phyloP scores from a whole-genome alignment of 805 yeast species.

The Jamesozyma jinghongensis region DNA sequence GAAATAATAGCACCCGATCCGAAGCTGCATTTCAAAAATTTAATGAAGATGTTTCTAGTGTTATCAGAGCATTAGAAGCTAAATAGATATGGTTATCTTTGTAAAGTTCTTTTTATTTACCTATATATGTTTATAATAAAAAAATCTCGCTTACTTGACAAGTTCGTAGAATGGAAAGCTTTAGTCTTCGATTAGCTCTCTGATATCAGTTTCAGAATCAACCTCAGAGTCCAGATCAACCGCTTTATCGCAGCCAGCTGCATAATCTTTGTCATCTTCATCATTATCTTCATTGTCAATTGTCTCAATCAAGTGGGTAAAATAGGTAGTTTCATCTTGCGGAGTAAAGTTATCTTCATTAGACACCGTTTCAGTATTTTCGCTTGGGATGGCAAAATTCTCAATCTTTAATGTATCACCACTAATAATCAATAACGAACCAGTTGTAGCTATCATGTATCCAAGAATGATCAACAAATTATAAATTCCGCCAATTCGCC shows the following conservation, averaged over 20 bases:
- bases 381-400: not conserved
- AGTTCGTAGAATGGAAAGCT: too few species aligned
- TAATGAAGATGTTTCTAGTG: slow-evolving; percentile 16
- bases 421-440: not conserved
- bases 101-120: not conserved
- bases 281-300: not conserved
- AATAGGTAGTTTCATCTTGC: not conserved
- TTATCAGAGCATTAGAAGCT: slow-evolving; percentile 10
- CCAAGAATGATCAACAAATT: not conserved
- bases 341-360: not conserved
- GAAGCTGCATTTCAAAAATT: slow-evolving; percentile 16
- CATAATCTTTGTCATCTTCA: not conserved
- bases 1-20: slow-evolving; percentile 5
- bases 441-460: not conserved
- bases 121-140: not conserved
- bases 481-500: not conserved
- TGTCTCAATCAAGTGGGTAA: not conserved
- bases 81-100: not conserved
- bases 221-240: too few species aligned
- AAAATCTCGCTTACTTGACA: too few species aligned
- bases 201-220: too few species aligned
- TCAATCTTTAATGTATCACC: not conserved
- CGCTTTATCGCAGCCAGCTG: too few species aligned
- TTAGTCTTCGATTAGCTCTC: too few species aligned
- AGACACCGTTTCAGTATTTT: not conserved